Evolutionary conservation across 176 grass and related monocot species (phyloP), one percentile per base, ranked within the genome.

Genomic region (Rhipidocladum racemiflorum): DNA sequence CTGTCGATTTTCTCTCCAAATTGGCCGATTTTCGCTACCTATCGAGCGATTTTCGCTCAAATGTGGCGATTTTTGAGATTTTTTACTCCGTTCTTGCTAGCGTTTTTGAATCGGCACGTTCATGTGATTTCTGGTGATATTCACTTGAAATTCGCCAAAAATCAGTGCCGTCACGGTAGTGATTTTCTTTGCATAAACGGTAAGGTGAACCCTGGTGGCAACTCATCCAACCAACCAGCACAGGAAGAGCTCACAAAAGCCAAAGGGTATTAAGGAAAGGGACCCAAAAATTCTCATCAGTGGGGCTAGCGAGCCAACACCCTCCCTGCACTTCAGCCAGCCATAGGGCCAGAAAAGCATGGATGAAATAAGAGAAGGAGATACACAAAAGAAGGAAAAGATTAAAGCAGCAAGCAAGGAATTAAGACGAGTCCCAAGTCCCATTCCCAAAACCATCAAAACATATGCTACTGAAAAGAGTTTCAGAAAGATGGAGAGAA

Each of bases 401-500:
- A 73, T 85, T 56, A 93, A 93, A 88, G 85, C 70, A 80, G 46
- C 82, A 85, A 79, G 68, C n/a, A 87, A 88, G 89, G 71, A 85
- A 90, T 86, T 77, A 93, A 85, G 45, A 72, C 16, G 82, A 48
- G 15, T 24, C n/a, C n/a, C n/a, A n/a, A n/a, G n/a, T n/a, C 63
- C 74, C 48, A 70, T 66, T 64, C 70, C 73, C 79, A 49, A 75
- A 86, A 83, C 46, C 72, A 66, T 62, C 79, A 79, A 82, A 80
- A 84, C 45, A 34, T 60, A 36, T 69, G 53, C 56, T 50, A 61
- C 56, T 50, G 51, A 67, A 80, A 65, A 42, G 74, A 88, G 68
- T 55, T 42, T 39, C n/a, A 83, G 61, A 87, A 87, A 85, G 88
- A 85, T 82, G 73, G 32, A 86, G 70, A 82, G 16, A 55, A 78